Evolutionary conservation across 176 grass and related monocot species (phyloP).

Genomic region (Oryza nivara): DNA sequence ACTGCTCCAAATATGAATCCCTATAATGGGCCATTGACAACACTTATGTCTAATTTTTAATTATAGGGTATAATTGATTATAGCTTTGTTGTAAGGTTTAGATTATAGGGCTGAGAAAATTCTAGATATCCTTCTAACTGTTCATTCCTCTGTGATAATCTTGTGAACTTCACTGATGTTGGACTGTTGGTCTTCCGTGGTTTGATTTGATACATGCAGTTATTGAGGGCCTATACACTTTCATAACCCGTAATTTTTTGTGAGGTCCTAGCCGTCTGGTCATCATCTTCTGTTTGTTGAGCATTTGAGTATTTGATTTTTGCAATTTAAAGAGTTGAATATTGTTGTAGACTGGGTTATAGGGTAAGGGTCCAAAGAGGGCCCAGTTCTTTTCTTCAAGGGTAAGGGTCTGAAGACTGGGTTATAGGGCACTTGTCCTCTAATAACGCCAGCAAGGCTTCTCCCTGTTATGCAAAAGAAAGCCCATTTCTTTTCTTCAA

Average conservation of each 20-base stretch:
- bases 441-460: too few species aligned
- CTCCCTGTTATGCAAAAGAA: too few species aligned
- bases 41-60: background rate
- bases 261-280: background rate
- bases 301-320: background rate
- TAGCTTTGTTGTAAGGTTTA: background rate
- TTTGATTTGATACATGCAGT: background rate
- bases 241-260: background rate
- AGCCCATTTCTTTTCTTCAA: too few species aligned
- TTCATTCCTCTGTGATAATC: background rate
- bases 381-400: too few species aligned
- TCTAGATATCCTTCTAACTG: background rate
- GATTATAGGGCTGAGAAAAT: slow-evolving; percentile 16
- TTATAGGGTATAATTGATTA: background rate
- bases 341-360: too few species aligned
- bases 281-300: slow-evolving; percentile 1
- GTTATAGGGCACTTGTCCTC: too few species aligned
- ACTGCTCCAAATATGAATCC: background rate
- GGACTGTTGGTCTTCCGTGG: background rate
- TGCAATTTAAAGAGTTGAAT: background rate
- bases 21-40: background rate
- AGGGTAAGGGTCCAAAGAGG: too few species aligned
- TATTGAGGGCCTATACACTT: background rate
- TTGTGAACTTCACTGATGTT: background rate
- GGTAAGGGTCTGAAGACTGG: too few species aligned